Base-by-base conservation (phyloP, 2,329 filamentous ascomycete species). In the Fusarium staphyleae region DNA sequence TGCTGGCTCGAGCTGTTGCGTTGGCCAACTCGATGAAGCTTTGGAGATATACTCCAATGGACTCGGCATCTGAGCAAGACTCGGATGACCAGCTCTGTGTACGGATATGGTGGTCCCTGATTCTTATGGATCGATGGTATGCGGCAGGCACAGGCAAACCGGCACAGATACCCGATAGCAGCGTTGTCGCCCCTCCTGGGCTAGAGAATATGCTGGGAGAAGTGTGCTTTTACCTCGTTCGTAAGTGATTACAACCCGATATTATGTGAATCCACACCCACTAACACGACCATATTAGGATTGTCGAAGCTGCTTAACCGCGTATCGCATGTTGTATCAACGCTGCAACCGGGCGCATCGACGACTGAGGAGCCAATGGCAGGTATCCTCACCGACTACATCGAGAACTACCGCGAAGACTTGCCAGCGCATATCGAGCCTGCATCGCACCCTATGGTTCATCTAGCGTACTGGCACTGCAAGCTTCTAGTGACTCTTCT, bases 111-210 rank as follows among this genome's bases (percentile, higher is more conserved):
- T 90, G 87, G 85, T 83, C 85, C 12, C 74, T 91, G 28, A 81
- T 90, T 37, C 80, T 88, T 57, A 81, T 91, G 58, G 88, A 91
- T 66, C 82, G 87, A 13, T 91, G 87, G 87, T 85, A 90, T 67
- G 86, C 88, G 4, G 81, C 85, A n/a, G 86, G 84, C 16, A 87
- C 82, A 4, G 84, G 83, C 11, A 84, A 81, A 55, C 84, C 87
- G 1, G 61, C 84, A 11, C 77, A 87, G 52, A 84, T 91, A 51
- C 83, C 83, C 2, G 83, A 88, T 60, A 80, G 82, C 55, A 84
- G 79, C 45, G 79, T 86, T 6, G 80, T 88, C 12, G 74, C 88
- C 18, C 75, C 82, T 5, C 79, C 81, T 1, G 84, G 85, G 39
- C 79, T 91, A 51, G 80, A 82, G 55, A 72, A 74, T 13, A 70